phyloP scores from a whole-genome alignment of 805 yeast species.

The Candida insectalens region DNA sequence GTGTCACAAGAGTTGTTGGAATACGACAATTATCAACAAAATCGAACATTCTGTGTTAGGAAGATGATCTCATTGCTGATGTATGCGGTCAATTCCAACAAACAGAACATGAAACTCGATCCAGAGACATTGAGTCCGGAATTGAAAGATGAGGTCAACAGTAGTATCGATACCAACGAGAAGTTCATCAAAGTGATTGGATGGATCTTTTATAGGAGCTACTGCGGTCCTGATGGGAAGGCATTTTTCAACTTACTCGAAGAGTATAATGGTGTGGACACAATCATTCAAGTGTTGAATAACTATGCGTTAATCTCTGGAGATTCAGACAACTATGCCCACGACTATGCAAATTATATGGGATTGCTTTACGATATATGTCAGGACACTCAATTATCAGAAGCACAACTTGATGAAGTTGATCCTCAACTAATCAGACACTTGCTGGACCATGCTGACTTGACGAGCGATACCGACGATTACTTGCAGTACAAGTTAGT shows the following conservation, averaged over 20 bases:
- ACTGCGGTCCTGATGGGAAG: slow-evolving; percentile 1
- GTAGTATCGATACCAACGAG: slow-evolving; percentile 17
- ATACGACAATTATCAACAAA: slow-evolving; percentile 23
- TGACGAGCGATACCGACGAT: slow-evolving; percentile 37
- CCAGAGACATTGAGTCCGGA: slow-evolving; percentile 8
- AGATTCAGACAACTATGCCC: slow-evolving; percentile 14
- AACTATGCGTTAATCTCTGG: slow-evolving; percentile 26
- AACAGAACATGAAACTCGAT: slow-evolving; percentile 13
- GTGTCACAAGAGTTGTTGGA: slow-evolving; percentile 18
- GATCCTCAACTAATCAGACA: slow-evolving; percentile 36
- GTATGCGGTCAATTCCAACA: slow-evolving; percentile 19
- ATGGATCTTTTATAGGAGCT: slow-evolving; percentile 18
- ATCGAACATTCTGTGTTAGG: slow-evolving; percentile 36
- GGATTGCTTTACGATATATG: slow-evolving; percentile 49
- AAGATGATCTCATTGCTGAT: slow-evolving; percentile 37
- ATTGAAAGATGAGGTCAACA: slow-evolving; percentile 12
- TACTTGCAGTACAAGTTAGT: slow-evolving; percentile 62
- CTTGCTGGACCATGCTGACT: slow-evolving; percentile 34
- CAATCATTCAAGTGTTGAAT: slow-evolving; percentile 22
- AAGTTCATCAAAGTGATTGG: slow-evolving; percentile 23
- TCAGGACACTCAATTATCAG: slow-evolving; percentile 34
- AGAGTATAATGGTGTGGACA: slow-evolving; percentile 43
- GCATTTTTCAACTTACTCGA: slow-evolving; percentile 34
- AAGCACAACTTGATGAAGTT: slow-evolving; percentile 31
- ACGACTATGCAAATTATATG: slow-evolving; percentile 25